Evolutionary conservation across 768 basidiomycete genomes (phyloP).

Genomic region (Leccinum pellstonianum): DNA sequence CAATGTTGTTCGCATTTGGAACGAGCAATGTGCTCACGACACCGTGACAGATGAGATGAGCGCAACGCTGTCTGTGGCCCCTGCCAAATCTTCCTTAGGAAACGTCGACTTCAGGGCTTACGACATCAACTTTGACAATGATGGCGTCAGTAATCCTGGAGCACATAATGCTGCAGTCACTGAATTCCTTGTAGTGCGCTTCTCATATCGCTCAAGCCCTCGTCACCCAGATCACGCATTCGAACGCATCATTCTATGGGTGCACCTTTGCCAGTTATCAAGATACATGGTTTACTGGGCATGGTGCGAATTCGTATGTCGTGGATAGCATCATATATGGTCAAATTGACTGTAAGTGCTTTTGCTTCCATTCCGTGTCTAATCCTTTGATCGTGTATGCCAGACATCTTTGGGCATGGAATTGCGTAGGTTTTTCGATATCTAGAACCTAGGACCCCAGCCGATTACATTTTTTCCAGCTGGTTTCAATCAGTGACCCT

Average conservation of each 20-base stretch:
- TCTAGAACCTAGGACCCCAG: too few relatives aligned
- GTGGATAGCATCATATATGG: constrained; percentile 66
- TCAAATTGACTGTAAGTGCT: constrained; percentile 56
- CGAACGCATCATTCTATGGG: constrained; percentile 65
- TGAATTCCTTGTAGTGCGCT: constrained; percentile 13
- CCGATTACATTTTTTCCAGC: constrained; percentile 23
- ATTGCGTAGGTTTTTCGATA: not conserved
- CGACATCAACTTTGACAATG: constrained; percentile 66
- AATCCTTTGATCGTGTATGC: not conserved
- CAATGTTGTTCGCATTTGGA: constrained; percentile 55
- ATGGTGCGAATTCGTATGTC: constrained; percentile 57
- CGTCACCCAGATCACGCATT: constrained; percentile 59
- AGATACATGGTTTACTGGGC: constrained; percentile 59
- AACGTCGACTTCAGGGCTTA: constrained; percentile 60
- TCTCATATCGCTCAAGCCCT: constrained; percentile 59
- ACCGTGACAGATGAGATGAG: constrained; percentile 57
- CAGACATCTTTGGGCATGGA: not conserved
- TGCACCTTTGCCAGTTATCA: constrained; percentile 41
- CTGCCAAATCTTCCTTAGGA: constrained; percentile 51
- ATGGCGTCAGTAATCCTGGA: constrained; percentile 42
- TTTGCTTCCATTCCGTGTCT: not conserved
- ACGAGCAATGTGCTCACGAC: constrained; percentile 41
- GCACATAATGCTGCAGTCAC: not conserved
- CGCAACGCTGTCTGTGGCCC: constrained; percentile 56
- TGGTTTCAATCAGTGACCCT: constrained; percentile 60